These are phyloP conservation scores for Melaleuca quinquenervia DNA, from an alignment of 345 rosid species.

Conservation along the genomic window DNA sequence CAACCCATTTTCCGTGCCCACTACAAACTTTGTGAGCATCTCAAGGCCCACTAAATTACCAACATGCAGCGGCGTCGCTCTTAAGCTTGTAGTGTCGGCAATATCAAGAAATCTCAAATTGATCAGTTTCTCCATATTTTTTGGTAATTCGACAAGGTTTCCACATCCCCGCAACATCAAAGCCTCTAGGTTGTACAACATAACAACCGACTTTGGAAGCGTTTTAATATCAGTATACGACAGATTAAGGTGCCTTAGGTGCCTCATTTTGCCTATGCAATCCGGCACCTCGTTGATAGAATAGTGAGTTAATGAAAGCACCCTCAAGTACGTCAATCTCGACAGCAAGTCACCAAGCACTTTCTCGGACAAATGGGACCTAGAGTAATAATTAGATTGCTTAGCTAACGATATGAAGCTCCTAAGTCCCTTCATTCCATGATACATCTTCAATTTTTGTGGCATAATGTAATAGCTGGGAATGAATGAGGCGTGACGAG, in stretches of 20 bases:
- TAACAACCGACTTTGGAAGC: not conserved
- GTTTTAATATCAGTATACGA: not conserved
- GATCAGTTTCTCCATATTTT: no score
- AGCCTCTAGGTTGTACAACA: not conserved
- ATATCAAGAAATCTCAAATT: no score
- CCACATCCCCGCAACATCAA: not conserved
- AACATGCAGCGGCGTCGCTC: no score
- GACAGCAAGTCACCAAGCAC: not conserved
- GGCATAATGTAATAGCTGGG: no score
- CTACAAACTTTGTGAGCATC: not conserved
- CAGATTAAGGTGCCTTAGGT: no score
- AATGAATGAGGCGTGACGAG: no score
- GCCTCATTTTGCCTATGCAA: not conserved
- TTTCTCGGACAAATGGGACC: not conserved
- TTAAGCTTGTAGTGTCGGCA: no score
- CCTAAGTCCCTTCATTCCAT: constrained; percentile 10
- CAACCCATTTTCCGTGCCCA: no score
- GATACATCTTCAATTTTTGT: no score
- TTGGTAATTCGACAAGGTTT: not conserved
- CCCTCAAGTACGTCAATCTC: not conserved
- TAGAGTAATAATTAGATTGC: no score
- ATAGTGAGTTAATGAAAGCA: not conserved
- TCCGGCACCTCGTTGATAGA: not conserved
- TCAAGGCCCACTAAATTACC: no score
- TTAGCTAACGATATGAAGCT: not conserved